These are phyloP conservation scores for Colletotrichum filicis DNA, from an alignment of 2,329 filamentous ascomycete genomes.

Conservation along the genomic window DNA sequence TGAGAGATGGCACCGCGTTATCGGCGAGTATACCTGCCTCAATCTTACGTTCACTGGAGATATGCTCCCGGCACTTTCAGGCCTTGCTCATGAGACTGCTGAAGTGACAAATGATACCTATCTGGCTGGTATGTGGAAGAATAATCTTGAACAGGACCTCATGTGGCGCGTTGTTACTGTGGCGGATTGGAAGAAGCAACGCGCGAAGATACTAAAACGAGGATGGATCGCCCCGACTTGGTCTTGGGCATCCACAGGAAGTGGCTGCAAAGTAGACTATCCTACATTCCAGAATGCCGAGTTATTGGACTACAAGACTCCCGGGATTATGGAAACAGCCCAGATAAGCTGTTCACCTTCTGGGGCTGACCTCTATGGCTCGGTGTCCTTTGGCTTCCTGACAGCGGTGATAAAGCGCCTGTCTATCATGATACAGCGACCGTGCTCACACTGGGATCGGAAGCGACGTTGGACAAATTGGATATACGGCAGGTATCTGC, in stretches of 20 bases:
- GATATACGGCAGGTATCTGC: background rate
- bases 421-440: conserved; percentile 6
- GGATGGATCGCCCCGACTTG: conserved; percentile 14
- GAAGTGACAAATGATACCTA: background rate
- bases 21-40: conserved; percentile 16
- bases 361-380: background rate
- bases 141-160: conserved; percentile 5
- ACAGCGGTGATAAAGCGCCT: background rate
- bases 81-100: background rate
- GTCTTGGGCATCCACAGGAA: conserved; percentile 19
- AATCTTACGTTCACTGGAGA: conserved; percentile 10
- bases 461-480: background rate
- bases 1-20: conserved; percentile 12
- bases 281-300: background rate
- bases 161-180: conserved; percentile 10
- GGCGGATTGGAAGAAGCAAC: background rate
- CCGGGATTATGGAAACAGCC: background rate
- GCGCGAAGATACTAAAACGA: background rate
- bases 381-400: background rate
- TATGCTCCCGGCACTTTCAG: conserved; percentile 18
- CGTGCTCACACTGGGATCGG: background rate
- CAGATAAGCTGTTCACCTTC: background rate
- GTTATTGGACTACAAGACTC: background rate
- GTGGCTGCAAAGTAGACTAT: conserved; percentile 10
- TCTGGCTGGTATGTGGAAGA: background rate